These are phyloP conservation scores for Phytopythium helicoides DNA, from an alignment of 352 stramenopile species.

Conservation along the genomic window DNA sequence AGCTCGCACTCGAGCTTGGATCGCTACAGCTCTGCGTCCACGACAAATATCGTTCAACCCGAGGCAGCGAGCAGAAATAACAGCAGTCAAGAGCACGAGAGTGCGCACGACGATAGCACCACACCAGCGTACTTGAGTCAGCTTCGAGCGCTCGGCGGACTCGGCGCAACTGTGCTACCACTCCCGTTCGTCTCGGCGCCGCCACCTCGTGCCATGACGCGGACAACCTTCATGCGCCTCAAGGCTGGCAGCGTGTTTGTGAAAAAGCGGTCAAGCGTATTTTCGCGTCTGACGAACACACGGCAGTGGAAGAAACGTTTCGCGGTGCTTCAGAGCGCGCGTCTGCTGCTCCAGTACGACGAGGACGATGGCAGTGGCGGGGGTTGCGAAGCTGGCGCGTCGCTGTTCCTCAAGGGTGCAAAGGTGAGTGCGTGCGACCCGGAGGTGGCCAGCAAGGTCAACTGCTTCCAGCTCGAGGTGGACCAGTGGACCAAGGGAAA, in stretches of 20 bases:
- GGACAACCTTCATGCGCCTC: constrained; percentile 44
- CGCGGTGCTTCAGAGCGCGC: constrained; percentile 64
- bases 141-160: neutral
- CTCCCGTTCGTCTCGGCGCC: neutral
- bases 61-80: neutral
- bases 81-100: constrained; percentile 6
- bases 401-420: constrained; percentile 67
- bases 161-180: neutral
- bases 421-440: constrained; percentile 74
- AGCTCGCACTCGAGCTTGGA: constrained; percentile 30
- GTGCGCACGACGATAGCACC: constrained; percentile 16
- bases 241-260: constrained; percentile 73
- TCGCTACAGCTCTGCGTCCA: constrained; percentile 13
- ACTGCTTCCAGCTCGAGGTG: constrained; percentile 86
- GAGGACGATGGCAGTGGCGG: constrained; percentile 22
- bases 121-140: constrained; percentile 5
- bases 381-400: constrained; percentile 35
- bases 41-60: constrained; percentile 15
- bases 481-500: constrained; percentile 80
- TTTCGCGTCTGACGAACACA: constrained; percentile 51
- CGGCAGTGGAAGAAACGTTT: constrained; percentile 84
- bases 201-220: neutral
- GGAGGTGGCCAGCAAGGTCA: constrained; percentile 68
- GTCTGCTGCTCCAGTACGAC: constrained; percentile 71
- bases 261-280: constrained; percentile 79